Evolutionary conservation across 331 rosid genomes (phyloP).

Genomic region (Pyrus hybrid): DNA sequence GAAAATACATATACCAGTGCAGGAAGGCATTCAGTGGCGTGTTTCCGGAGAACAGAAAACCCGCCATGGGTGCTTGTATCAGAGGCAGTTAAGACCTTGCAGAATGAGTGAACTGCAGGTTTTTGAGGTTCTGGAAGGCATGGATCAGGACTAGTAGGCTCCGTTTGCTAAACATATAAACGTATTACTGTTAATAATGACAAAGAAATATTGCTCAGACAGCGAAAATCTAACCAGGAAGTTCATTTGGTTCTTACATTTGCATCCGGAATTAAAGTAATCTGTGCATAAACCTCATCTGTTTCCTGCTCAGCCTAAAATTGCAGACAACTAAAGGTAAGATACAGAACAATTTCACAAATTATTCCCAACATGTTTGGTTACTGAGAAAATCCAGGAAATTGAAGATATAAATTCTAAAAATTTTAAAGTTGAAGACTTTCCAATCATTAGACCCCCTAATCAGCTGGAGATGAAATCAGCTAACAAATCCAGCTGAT

Average conservation of each 20-base stretch:
- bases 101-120: constrained; percentile 57
- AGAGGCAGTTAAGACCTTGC: constrained; percentile 80
- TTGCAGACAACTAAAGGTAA: constrained; percentile 12
- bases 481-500: background rate
- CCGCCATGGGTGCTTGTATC: constrained; percentile 96
- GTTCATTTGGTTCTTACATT: constrained; percentile 40
- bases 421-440: background rate
- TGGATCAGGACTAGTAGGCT: constrained; percentile 48
- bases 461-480: background rate
- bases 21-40: constrained; percentile 87
- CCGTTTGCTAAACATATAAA: constrained; percentile 33
- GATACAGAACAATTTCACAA: background rate
- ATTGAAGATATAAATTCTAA: background rate
- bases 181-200: background rate
- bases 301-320: constrained; percentile 76
- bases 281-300: constrained; percentile 79
- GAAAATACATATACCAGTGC: constrained; percentile 43
- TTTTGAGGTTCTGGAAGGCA: constrained; percentile 33
- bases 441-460: background rate
- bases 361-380: background rate
- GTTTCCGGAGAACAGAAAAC: constrained; percentile 78
- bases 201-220: background rate
- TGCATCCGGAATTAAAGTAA: constrained; percentile 59
- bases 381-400: background rate
- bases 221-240: constrained; percentile 14